These are phyloP conservation scores for Trebouxia sp. DNA, from an alignment of 139 green algal genomes.

Conservation along the genomic window DNA sequence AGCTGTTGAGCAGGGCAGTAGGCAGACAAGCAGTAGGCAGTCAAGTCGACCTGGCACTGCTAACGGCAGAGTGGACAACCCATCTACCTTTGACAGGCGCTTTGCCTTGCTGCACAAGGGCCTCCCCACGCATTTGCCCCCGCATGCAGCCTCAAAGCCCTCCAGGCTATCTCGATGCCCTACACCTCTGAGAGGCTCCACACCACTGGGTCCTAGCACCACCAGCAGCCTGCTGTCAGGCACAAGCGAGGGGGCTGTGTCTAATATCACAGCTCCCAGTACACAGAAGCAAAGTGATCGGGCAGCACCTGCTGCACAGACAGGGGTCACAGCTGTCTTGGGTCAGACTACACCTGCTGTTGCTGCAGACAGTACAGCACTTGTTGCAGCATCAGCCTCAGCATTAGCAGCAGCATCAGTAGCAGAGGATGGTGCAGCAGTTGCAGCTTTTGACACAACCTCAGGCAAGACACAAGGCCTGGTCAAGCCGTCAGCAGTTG, in stretches of 20 bases:
- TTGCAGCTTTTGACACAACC: not conserved
- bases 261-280: too few relatives aligned
- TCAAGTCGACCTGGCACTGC: not conserved
- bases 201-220: too few relatives aligned
- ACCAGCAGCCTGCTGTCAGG: not conserved
- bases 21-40: not conserved
- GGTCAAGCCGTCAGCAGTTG: too few relatives aligned
- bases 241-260: too few relatives aligned
- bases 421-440: not conserved
- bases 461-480: too few relatives aligned
- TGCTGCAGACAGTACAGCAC: too few relatives aligned
- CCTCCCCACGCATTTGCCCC: not conserved
- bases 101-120: conserved; percentile 1
- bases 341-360: too few relatives aligned
- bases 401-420: not conserved
- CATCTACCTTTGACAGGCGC: not conserved
- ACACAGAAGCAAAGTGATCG: too few relatives aligned
- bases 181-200: too few relatives aligned
- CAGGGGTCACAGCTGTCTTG: too few relatives aligned
- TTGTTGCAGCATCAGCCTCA: not conserved
- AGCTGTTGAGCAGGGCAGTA: not conserved
- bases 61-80: not conserved
- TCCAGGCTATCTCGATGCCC: too few relatives aligned
- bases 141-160: not conserved
- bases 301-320: too few relatives aligned